phyloP scores from a whole-genome alignment of 192 early-diverging fungal species.

The Linderina pennispora region DNA sequence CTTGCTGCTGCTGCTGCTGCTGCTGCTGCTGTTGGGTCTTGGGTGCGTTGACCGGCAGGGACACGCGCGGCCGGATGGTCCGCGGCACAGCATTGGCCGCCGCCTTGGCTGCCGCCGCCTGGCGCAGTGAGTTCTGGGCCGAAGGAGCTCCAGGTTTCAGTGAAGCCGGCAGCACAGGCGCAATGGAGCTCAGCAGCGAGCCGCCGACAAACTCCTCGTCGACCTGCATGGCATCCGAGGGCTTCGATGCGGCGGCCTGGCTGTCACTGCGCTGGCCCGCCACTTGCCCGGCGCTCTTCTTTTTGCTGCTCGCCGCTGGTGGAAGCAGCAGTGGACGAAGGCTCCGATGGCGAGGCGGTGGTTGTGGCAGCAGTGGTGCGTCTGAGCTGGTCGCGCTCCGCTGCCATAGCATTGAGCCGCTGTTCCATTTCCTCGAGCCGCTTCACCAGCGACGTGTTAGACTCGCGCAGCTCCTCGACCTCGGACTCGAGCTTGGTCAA shows the following conservation, averaged over 20 bases:
- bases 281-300: neutral
- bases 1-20: too few relatives aligned
- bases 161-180: too few relatives aligned
- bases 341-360: constrained; percentile 10
- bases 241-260: neutral
- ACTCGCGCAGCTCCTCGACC: constrained; percentile 55
- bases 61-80: constrained; percentile 2
- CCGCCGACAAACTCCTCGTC: too few relatives aligned
- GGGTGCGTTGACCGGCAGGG: constrained; percentile 5
- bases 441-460: constrained; percentile 53
- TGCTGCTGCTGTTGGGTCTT: constrained; percentile 2
- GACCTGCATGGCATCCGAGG: neutral
- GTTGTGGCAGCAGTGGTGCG: constrained; percentile 7
- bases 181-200: too few relatives aligned
- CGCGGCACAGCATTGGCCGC: neutral
- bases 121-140: too few relatives aligned
- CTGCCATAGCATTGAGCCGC: constrained; percentile 37
- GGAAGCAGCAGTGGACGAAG: constrained; percentile 4
- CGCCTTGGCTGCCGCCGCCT: neutral
- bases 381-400: constrained; percentile 47
- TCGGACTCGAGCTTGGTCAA: constrained; percentile 67
- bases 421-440: constrained; percentile 51
- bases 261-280: neutral
- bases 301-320: neutral
- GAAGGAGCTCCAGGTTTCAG: too few relatives aligned